Evolutionary conservation across 768 basidiomycete species (phyloP), one percentile per base, ranked within the genome.

Genomic region (Leucosporidium yakuticum): DNA sequence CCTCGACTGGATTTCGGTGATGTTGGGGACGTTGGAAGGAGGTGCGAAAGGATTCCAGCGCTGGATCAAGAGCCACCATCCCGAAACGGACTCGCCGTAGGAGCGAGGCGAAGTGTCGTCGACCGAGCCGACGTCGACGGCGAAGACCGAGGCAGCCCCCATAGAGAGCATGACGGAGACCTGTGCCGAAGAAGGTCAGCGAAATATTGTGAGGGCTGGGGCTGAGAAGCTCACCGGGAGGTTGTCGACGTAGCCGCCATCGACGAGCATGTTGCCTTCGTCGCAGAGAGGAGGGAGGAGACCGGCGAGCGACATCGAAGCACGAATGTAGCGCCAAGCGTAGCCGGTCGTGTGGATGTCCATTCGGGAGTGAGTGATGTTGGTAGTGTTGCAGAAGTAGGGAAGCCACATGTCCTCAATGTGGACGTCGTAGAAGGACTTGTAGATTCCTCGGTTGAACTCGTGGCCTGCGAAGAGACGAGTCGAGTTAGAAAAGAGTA

Each of bases 261-360:
- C 92, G 11, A 94, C 92, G 21, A 95, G 81, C 82, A 95, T 86
- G 74, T 87, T 88, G 4, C 96, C 96, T 71, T 94, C 88, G 75
- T 98, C 93, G 71, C 91, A 95, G 14, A 99, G 79, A 0, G 96
- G 96, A 5, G 96, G 96, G 8, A 99, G 81, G 57, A 99, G 82
- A 73, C 96, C 96, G 57, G 94, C 94, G 72, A 99, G 80, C 1
- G 94, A 91, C 96, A 99, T 99, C 1, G 94, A 97, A 23, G 93
- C 96, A 63, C 91, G 88, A 63, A 91, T 90, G 76, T 86, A 91
- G 73, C 92, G 83, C 95, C 95, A 99, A 19, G 96, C 95, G 80
- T 97, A 98, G n/a, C 96, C 96, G 19, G 91, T 90, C 74, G 94
- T 89, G 75, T 99, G 96, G 53, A 98, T 87, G 76, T 98, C 93